A percentile compares a stretch with the other conserved stretches of the same genome.
These are phyloP conservation scores for Sarocladiaceae sp. DNA, from an alignment of 2,329 filamentous ascomycete species.

Conservation along the genomic window DNA sequence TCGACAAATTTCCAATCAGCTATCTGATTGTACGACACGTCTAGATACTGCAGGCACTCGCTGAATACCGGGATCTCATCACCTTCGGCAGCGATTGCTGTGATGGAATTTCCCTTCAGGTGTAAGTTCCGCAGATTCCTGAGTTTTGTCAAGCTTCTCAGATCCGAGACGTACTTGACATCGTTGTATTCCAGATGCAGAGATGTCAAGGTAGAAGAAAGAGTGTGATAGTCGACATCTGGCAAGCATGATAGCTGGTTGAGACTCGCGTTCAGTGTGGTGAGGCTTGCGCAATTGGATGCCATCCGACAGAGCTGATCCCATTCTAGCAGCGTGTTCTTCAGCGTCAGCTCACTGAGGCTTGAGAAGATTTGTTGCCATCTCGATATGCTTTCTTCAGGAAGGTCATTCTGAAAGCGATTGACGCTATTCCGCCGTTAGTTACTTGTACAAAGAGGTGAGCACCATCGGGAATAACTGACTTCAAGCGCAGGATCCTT, in stretches of 20 bases:
- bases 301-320: conserved; percentile 54
- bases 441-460: background rate
- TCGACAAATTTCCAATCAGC: conserved; percentile 72
- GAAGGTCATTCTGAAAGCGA: conserved; percentile 51
- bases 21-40: conserved; percentile 70
- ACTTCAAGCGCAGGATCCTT: conserved; percentile 68
- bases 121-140: conserved; percentile 54
- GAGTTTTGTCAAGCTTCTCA: conserved; percentile 50
- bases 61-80: conserved; percentile 42
- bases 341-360: conserved; percentile 59
- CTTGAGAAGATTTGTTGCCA: conserved; percentile 39
- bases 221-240: conserved; percentile 27
- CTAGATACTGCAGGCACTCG: conserved; percentile 56
- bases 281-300: conserved; percentile 48
- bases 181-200: conserved; percentile 70
- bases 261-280: conserved; percentile 46
- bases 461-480: conserved; percentile 24
- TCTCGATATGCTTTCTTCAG: conserved; percentile 23
- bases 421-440: conserved; percentile 58
- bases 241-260: conserved; percentile 56
- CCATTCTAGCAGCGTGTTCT: conserved; percentile 65
- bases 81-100: conserved; percentile 28
- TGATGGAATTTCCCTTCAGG: conserved; percentile 74
- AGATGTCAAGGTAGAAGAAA: conserved; percentile 52
- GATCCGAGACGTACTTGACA: conserved; percentile 54